A percentile compares a stretch with the other conserved stretches of the same genome.
These are phyloP conservation scores for Ceratocystis lukuohia DNA, from an alignment of 2,329 filamentous ascomycete genomes.

Conservation along the genomic window DNA sequence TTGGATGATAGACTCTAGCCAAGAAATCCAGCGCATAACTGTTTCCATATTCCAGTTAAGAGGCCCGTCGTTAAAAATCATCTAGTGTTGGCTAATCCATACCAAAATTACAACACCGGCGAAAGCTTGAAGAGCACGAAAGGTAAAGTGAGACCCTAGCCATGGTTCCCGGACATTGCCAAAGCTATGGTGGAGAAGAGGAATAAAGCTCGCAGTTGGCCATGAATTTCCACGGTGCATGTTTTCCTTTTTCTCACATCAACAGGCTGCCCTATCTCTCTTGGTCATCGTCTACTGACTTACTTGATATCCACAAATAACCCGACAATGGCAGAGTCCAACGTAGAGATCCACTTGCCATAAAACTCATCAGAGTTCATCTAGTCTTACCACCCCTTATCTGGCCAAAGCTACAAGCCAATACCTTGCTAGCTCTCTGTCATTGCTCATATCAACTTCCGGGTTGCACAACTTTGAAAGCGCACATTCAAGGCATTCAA, in stretches of 20 bases:
- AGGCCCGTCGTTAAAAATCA: slow-evolving; percentile 37
- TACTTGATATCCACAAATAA: slow-evolving; percentile 46
- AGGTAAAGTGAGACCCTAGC: slow-evolving; percentile 28
- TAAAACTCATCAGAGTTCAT: slow-evolving; percentile 40
- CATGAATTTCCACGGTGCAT: not conserved
- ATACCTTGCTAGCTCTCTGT: slow-evolving; percentile 41
- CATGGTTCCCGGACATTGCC: slow-evolving; percentile 20
- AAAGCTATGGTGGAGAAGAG: not conserved
- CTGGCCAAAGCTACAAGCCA: slow-evolving; percentile 43
- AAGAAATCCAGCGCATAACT: slow-evolving; percentile 60
- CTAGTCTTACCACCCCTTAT: slow-evolving; percentile 48
- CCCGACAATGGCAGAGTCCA: slow-evolving; percentile 38
- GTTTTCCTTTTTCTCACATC: not conserved
- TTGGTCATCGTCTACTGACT: slow-evolving; percentile 19
- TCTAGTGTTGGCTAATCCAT: slow-evolving; percentile 65
- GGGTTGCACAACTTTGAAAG: slow-evolving; percentile 27
- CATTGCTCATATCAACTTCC: slow-evolving; percentile 33
- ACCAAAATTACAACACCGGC: slow-evolving; percentile 50
- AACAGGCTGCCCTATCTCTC: not conserved
- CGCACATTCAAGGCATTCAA: slow-evolving; percentile 50
- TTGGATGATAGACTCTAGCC: slow-evolving; percentile 52
- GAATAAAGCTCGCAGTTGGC: not conserved
- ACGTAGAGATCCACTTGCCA: slow-evolving; percentile 28
- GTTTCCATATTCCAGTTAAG: slow-evolving; percentile 45
- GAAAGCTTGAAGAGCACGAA: slow-evolving; percentile 39